These are phyloP conservation scores for Podospora pseudocomata DNA, from an alignment of 495 filamentous ascomycete species.

Conservation along the genomic window DNA sequence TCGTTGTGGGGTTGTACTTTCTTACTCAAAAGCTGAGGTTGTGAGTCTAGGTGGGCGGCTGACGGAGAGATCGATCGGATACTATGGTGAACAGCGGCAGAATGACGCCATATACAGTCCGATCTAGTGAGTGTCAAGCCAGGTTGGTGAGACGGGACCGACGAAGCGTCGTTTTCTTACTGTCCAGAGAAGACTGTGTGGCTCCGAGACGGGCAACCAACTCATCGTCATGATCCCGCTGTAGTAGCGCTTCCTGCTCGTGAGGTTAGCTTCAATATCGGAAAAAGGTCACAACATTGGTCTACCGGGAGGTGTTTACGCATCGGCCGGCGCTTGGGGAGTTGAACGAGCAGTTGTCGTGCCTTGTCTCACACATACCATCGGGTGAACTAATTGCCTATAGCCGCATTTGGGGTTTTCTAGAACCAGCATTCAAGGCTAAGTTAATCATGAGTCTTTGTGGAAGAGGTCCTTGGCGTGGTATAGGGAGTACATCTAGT, in stretches of 20 bases:
- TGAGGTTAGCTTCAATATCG: background rate
- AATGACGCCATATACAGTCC: slow-evolving; percentile 3
- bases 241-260: background rate
- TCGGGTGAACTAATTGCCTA: background rate
- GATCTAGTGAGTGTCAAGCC: background rate
- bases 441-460: background rate
- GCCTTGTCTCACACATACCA: background rate
- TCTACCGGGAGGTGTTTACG: background rate
- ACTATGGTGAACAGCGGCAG: background rate
- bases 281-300: background rate
- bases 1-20: slow-evolving; percentile 13
- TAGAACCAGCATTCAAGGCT: background rate
- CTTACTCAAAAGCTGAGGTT: background rate
- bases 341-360: background rate
- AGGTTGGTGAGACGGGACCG: background rate
- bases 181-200: background rate
- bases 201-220: slow-evolving; percentile 2
- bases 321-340: background rate
- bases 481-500: background rate
- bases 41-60: background rate
- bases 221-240: background rate
- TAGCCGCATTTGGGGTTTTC: background rate
- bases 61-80: slow-evolving; percentile 10
- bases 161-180: background rate
- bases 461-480: background rate